These are phyloP conservation scores for Monosporascus sp. DNA, from an alignment of 2,329 filamentous ascomycete species.

Conservation along the genomic window DNA sequence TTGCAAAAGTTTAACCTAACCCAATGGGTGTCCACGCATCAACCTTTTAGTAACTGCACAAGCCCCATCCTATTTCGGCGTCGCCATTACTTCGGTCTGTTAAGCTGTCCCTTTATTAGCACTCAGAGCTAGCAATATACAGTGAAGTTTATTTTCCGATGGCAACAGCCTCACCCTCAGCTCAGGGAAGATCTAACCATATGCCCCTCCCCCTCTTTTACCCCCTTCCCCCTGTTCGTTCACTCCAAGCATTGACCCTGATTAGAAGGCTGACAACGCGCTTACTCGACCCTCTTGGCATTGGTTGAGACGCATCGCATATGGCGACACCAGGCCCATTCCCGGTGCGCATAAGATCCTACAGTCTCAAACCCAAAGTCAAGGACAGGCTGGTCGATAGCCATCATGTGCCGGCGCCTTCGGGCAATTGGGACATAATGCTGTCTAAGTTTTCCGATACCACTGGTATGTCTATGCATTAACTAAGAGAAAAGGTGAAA, in stretches of 20 bases:
- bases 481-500: no score
- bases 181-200: background rate
- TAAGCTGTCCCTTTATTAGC: no score
- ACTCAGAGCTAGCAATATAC: background rate
- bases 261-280: background rate
- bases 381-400: no score
- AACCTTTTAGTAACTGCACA: conserved; percentile 13
- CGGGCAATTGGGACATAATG: no score
- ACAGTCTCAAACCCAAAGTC: no score
- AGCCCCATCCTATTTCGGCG: conserved; percentile 12
- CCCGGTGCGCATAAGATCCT: background rate
- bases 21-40: conserved; percentile 14
- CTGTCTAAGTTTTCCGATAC: no score
- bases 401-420: no score
- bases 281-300: background rate
- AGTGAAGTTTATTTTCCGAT: background rate
- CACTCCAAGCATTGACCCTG: no score
- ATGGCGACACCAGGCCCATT: background rate
- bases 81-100: background rate
- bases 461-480: no score
- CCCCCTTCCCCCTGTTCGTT: no score
- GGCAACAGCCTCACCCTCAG: background rate
- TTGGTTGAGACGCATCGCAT: no score
- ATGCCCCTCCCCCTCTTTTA: background rate
- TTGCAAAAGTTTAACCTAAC: background rate